A percentile compares a stretch with the other conserved stretches of the same genome.
These are phyloP conservation scores for Tricharina praecox DNA, from an alignment of 495 filamentous ascomycete species.

Conservation along the genomic window DNA sequence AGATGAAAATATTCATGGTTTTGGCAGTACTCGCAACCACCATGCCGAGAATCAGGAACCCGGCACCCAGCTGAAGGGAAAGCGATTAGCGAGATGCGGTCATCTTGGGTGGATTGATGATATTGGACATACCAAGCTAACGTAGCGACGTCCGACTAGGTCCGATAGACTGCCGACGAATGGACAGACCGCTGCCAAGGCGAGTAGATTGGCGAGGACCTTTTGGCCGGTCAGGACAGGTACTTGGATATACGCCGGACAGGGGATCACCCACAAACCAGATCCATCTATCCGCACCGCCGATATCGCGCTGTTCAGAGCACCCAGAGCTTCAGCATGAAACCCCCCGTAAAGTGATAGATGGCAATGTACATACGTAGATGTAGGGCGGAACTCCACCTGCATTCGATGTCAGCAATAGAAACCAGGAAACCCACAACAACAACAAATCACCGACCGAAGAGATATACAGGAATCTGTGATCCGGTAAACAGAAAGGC, in stretches of 20 bases:
- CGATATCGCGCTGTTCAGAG: conserved; percentile 37
- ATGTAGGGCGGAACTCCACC: conserved; percentile 47
- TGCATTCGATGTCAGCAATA: no score
- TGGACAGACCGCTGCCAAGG: conserved; percentile 50
- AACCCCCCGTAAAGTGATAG: no score
- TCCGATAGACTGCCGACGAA: conserved; percentile 59
- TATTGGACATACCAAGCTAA: conserved; percentile 33
- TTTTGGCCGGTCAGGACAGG: background rate
- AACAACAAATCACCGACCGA: background rate
- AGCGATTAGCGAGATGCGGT: background rate
- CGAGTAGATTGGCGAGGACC: conserved; percentile 43
- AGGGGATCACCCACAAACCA: conserved; percentile 45
- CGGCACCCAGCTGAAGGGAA: conserved; percentile 30
- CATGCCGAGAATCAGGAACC: conserved; percentile 47
- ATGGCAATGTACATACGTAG: conserved; percentile 32
- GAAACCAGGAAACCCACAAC: no score
- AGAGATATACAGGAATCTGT: conserved; percentile 4
- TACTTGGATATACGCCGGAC: background rate
- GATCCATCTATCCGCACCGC: conserved; percentile 49
- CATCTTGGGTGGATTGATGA: background rate
- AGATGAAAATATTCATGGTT: conserved; percentile 52
- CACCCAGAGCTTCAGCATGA: no score
- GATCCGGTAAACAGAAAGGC: conserved; percentile 4
- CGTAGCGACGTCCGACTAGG: conserved; percentile 48
- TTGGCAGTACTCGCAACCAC: conserved; percentile 46